Base-by-base conservation (phyloP, 2,329 filamentous ascomycete genomes). In the Aspergillus phoenicis region DNA sequence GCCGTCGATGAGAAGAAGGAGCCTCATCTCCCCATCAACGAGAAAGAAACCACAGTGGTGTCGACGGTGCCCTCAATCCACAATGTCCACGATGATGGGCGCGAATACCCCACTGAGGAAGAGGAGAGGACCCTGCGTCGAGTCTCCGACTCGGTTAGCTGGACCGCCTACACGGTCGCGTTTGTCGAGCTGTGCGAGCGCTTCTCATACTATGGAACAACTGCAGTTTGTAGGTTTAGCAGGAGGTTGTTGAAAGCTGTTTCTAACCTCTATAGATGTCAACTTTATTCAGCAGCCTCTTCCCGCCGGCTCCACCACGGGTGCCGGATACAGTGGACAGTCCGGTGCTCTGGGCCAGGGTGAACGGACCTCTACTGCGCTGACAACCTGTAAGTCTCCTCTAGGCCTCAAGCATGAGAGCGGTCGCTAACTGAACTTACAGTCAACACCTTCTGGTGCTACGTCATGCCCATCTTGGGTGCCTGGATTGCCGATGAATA, bases 111-210 rank as follows among this genome's bases (percentile, higher is more conserved):
- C 3, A 78, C 71, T 1, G 67, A 68, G 0, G 71, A 76, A 17
- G 77, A 80, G 45, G 38, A 77, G 43, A 58, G 53, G 1, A 73
- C 67, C 20, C 68, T 80, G 7, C 77, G 74, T 43, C 75, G 77
- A 57, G 71, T 79, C 7, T 54, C 74, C 8, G 75, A 70, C 24
- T 68, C 66, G 4, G 85, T 92, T 62, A 86, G 86, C 54, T 87
- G 84, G 83, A 78, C 82, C 60, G 85, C 88, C 59, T 92, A 87
- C 77, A 87, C 87, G 33, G 85, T 93, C 63, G 89, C 88, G 53
- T 87, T 91, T 63, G 85, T 90, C 60, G 90, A 93, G 76, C 79
- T 91, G 58, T 90, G 87, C 77, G 90, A 93, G 78, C 87, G 90
- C 48, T 91, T 91, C 77, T 89, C 87, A 11, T 93, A 91, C 83